Base-by-base conservation (phyloP, 1,139 yeast genomes). In the Diutina ranongensis region DNA sequence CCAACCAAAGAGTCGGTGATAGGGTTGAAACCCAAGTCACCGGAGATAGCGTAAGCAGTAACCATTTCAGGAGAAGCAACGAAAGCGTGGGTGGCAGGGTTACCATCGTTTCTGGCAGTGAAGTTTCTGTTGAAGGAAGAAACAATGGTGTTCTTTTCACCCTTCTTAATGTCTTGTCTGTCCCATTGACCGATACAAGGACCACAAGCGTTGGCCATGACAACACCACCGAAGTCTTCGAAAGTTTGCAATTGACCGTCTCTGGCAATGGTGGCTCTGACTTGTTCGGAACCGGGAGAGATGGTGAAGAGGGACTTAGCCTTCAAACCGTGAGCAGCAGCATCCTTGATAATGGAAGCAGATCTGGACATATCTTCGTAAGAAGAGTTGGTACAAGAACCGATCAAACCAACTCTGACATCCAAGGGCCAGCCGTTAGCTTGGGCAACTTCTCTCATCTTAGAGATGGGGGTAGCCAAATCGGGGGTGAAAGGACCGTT, bases 181-280 rank as follows among this genome's bases (percentile, higher is more conserved):
- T 92, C 97, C 98, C 98, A 92, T 78, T 92, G 98, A 67, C 98
- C 98, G 64, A 92, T 92, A 80, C 98, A 89, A 68, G 98, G 98
- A 68, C 98, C 98, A 78, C 98, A 89, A 53, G 98, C 98, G 67
- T 92, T 92, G 56, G 98, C 97, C 68, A 92, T 76, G 52, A 92
- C 96, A 53, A 83, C 76, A 72, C 95, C 97, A 61, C 97, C 97
- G 57, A 83, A 84, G 62, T 86, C 94, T 67, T 82, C 80, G 71
- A 92, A 88, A 58, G 89, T 83, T 62, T 83, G 72, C 60, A 89
- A 77, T 72, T 83, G 89, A 61, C 97, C 97, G 66, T 92, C 98
- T 73, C 97, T 84, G 63, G 83, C 96, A 65, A 92, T 88, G 57
- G 97, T 92, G 56, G 97, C 97, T 75, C 98, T 84, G 57, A 92